Conservation (phyloP, 192 early-diverging fungal species). For the Kickxella alabastrina region DNA sequence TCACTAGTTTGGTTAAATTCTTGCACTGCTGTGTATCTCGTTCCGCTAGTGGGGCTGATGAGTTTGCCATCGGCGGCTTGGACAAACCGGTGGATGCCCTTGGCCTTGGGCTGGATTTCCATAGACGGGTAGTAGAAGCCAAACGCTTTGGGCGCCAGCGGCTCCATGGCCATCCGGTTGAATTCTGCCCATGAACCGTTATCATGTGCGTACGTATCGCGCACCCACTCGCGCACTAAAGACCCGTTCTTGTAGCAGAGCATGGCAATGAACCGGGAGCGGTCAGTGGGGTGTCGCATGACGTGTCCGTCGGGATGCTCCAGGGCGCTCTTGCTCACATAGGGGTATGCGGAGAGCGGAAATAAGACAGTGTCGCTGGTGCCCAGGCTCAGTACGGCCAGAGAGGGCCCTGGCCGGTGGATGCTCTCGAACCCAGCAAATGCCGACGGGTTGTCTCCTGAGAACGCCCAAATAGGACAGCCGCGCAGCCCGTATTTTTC, state of each 20-base stretch:
- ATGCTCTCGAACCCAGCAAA: slow-evolving; percentile 56
- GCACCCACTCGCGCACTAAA: slow-evolving; percentile 68
- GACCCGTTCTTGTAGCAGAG: slow-evolving; percentile 84
- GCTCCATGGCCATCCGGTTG: slow-evolving; percentile 21
- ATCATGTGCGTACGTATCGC: slow-evolving; percentile 50
- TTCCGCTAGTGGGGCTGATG: slow-evolving; percentile 35
- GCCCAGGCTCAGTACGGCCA: slow-evolving; percentile 68
- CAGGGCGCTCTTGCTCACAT: neutral
- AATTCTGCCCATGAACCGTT: slow-evolving; percentile 60
- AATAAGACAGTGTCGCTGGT: slow-evolving; percentile 76
- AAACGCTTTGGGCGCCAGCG: slow-evolving; percentile 26
- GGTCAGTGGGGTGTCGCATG: slow-evolving; percentile 61
- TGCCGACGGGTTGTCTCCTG: slow-evolving; percentile 72
- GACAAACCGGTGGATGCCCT: slow-evolving; percentile 64
- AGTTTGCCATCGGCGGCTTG: slow-evolving; percentile 8
- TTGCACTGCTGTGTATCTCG: slow-evolving; percentile 3
- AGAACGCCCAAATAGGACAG: slow-evolving; percentile 63
- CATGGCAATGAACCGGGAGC: slow-evolving; percentile 64
- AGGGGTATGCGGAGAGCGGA: slow-evolving; percentile 44
- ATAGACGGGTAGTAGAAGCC: slow-evolving; percentile 73
- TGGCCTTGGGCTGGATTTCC: slow-evolving; percentile 72
- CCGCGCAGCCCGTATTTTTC: slow-evolving; percentile 63
- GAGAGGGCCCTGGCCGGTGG: slow-evolving; percentile 35
- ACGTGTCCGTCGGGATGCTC: slow-evolving; percentile 53
- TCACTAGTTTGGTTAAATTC: slow-evolving; percentile 34